A percentile compares a stretch with the other conserved stretches of the same genome.
phyloP scores from a whole-genome alignment of 768 basidiomycete genomes.

The Lanmaoa rubissima region DNA sequence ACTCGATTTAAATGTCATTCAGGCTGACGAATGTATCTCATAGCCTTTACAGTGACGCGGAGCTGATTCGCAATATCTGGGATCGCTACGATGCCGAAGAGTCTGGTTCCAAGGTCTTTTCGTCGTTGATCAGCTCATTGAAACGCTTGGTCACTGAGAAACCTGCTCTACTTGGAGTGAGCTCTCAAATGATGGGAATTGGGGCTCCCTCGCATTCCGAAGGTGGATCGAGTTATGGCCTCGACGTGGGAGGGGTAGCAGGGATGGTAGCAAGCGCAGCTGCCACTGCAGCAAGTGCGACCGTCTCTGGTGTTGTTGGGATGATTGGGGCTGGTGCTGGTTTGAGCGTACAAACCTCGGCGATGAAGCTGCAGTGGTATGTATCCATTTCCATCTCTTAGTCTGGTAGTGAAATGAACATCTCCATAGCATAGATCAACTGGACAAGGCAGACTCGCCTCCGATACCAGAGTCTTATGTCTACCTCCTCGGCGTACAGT shows the following conservation, averaged over 20 bases:
- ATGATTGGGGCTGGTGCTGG: constrained; percentile 76
- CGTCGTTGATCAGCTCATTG: constrained; percentile 74
- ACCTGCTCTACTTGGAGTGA: constrained; percentile 77
- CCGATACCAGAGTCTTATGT: constrained; percentile 91
- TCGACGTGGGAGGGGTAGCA: constrained; percentile 67
- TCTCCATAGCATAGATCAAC: constrained; percentile 81
- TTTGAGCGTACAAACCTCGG: constrained; percentile 66
- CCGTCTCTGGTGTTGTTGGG: constrained; percentile 80
- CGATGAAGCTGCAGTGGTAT: constrained; percentile 92
- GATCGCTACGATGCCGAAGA: constrained; percentile 66
- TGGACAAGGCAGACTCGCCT: constrained; percentile 96
- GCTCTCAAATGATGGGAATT: constrained; percentile 78
- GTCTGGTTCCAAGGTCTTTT: constrained; percentile 68
- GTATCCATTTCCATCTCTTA: constrained; percentile 20
- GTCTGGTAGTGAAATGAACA: background rate
- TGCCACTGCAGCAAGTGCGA: constrained; percentile 78
- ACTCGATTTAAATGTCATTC: background rate
- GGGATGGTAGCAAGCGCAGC: constrained; percentile 84
- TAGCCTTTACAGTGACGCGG: constrained; percentile 77
- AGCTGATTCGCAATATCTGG: constrained; percentile 78
- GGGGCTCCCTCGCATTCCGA: constrained; percentile 48
- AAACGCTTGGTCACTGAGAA: constrained; percentile 89
- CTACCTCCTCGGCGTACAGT: constrained; percentile 89
- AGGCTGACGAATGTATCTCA: constrained; percentile 1
- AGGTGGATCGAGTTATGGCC: constrained; percentile 41